Base-by-base conservation (phyloP, 202 grass and related monocot genomes). In the Cymbopogon flexuosus region DNA sequence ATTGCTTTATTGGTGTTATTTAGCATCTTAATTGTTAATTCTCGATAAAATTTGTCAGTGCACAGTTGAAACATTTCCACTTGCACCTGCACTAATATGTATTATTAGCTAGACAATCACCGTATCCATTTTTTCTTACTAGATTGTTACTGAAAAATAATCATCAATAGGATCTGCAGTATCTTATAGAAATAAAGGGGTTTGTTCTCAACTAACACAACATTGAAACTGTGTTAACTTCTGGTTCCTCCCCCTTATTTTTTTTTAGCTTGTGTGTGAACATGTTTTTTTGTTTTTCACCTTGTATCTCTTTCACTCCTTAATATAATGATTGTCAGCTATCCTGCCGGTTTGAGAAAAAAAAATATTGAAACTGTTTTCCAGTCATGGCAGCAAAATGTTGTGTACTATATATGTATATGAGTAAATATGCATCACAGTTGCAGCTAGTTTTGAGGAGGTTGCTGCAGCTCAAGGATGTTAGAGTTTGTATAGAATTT, bases 51-150 rank as follows among this genome's bases (percentile, higher is more conserved):
- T 23, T 70, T 29, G 16, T 72, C 0, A 77, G 23, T 62, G 37
- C 10, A 8, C 14, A 46, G 2, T 75, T 67, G 33, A 14, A 70
- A 84, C 39, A 31, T 46, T 58, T 34, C 8, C 6, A 72, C 14
- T 24, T 41, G 1, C 59, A 72, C 35, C 8, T 16, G 35, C 23
- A 54, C 76, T 39, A 42, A 13, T 14, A 49, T 49, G 43, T 76
- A n/a, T 81, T 73, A 70, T 46, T 82, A 66, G 14, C 19, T 83
- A 45, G 1, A 68, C 11, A 76, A 16, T 58, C 52, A 47, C 11
- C 35, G 1, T 36, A 78, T 41, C 74, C 33, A 71, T 69, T 70
- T 41, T 46, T 62, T 36, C 65, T 19, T 35, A 11, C 5, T 49
- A 29, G 64, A 35, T 49, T 21, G 31, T 34, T 52, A 31, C 34